Base-by-base conservation (phyloP, 2,329 filamentous ascomycete genomes). In the Exserohilum rostratum region DNA sequence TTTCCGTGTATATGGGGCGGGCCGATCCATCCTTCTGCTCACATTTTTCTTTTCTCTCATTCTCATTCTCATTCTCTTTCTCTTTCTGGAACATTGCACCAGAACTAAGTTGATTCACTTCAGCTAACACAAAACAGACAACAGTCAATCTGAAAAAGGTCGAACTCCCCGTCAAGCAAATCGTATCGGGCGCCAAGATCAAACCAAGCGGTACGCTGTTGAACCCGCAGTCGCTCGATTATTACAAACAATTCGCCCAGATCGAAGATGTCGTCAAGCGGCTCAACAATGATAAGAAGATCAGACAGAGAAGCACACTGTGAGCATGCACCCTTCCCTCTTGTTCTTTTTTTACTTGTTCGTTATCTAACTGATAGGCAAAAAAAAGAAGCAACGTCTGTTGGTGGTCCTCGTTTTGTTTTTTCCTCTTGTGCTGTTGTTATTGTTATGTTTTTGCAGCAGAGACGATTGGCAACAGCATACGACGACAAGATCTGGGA, bases 141-240 rank as follows among this genome's bases (percentile, higher is more conserved):
- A 95, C 90, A 0, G 86, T 95, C 58, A 95, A 93, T 69, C 76
- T 90, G 45, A 95, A 95, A 73, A 95, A 95, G 74, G 90, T 95
- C 3, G 90, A 95, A 72, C 66, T 95, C 47, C 90, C 90, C 0
- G 88, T 95, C 27, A 95, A 95, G 77, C 88, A 90, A 68, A 95
- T 95, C 59, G 87, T 95, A 0, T 91, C 85, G 0, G 90, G 90
- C 0, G 85, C 87, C 64, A 84, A 78, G 20, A 84, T 95, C 69
- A 91, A 89, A 74, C 84, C 90, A 0, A 90, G 87, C 44, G 90
- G 90, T 1, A 93, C 90, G 3, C 74, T 95, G 66, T 76, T 89
- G 48, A 95, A 96, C 67, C 90, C 90, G 0, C 77, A 88, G 66
- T 90, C 88, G 60, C 74, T 95, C 54, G 82, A 91, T 29, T 93